phyloP scores from a whole-genome alignment of 495 filamentous ascomycete species.

The Neurospora tetrasperma region DNA sequence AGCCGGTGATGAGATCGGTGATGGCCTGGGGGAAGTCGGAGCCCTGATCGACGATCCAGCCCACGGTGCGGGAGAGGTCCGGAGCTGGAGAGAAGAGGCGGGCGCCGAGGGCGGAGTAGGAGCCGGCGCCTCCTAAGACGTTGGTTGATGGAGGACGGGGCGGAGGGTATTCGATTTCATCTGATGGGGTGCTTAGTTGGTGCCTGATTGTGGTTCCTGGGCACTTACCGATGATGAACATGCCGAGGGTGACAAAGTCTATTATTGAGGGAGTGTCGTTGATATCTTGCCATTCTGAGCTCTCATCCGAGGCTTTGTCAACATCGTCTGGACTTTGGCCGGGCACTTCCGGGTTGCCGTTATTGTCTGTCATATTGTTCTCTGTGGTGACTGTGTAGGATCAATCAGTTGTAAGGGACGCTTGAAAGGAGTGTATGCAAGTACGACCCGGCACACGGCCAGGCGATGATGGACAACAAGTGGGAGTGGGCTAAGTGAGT shows the following conservation, averaged over 20 bases:
- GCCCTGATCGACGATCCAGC: slow-evolving; percentile 87
- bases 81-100: slow-evolving; percentile 68
- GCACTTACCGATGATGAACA: slow-evolving; percentile 83
- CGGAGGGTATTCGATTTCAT: slow-evolving; percentile 77
- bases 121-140: slow-evolving; percentile 75
- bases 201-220: neutral
- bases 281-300: neutral
- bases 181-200: slow-evolving; percentile 35
- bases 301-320: neutral
- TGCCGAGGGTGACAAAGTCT: slow-evolving; percentile 81
- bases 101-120: slow-evolving; percentile 79
- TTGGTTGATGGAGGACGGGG: slow-evolving; percentile 53
- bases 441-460: neutral
- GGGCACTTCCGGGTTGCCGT: neutral
- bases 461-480: neutral
- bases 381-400: neutral
- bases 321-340: neutral
- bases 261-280: slow-evolving; percentile 35
- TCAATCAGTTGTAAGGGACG: neutral
- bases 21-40: slow-evolving; percentile 70
- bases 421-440: neutral
- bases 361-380: neutral
- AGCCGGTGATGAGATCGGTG: slow-evolving; percentile 50
- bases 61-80: slow-evolving; percentile 44
- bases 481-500: neutral